A percentile compares a stretch with the other conserved stretches of the same genome.
These are phyloP conservation scores for Fraxinus floribunda DNA, from an alignment of 305 asterid genomes.

Conservation along the genomic window DNA sequence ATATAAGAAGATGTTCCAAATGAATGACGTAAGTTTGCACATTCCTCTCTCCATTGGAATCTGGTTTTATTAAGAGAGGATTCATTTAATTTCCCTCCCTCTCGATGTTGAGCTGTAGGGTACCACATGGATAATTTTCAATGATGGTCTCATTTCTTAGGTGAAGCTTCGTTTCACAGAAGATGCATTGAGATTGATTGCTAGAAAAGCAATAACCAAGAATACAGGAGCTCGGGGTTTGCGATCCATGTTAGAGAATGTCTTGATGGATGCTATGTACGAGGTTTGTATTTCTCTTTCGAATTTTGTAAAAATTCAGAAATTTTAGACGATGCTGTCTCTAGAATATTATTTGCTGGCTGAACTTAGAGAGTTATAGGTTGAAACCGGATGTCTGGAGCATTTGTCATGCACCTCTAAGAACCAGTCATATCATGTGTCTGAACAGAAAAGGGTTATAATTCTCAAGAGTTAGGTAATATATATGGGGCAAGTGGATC, in stretches of 20 bases:
- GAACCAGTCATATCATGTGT: background rate
- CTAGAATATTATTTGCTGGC: background rate
- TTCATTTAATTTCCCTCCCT: background rate
- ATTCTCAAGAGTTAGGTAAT: background rate
- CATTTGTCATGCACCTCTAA: background rate
- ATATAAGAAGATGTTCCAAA: constrained; percentile 85
- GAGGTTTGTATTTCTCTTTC: constrained; percentile 53
- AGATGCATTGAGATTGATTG: constrained; percentile 76
- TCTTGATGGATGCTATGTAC: constrained; percentile 94
- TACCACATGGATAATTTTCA: background rate
- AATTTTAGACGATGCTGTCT: background rate
- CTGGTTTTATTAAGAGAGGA: background rate
- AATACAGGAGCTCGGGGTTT: constrained; percentile 95
- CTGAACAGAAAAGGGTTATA: background rate
- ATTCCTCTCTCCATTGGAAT: background rate
- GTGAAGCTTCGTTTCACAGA: constrained; percentile 83
- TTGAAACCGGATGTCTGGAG: background rate
- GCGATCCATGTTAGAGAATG: constrained; percentile 77
- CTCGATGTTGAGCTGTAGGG: background rate
- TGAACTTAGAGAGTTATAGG: background rate
- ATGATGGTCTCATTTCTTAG: constrained; percentile 41
- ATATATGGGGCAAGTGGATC: background rate
- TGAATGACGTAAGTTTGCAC: constrained; percentile 70
- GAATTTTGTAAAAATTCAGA: background rate
- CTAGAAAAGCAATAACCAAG: constrained; percentile 76